Percentiles rank a stretch among this genome's conserved stretches.
Evolutionary conservation across 306 rosid genomes (phyloP).

Genomic region (Oxytropis ochrocephala): DNA sequence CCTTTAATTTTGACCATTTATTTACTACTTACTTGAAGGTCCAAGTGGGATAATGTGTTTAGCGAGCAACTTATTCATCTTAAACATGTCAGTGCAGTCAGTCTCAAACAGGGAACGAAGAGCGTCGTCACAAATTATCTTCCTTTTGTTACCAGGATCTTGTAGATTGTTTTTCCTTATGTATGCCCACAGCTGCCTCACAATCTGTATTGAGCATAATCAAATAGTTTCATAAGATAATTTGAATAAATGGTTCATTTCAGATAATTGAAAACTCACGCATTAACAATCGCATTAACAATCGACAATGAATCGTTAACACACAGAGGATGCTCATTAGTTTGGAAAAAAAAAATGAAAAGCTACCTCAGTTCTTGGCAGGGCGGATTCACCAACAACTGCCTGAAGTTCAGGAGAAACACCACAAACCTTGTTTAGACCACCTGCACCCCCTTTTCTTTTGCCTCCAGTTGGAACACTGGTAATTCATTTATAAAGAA

Average conservation of each 20-base stretch:
- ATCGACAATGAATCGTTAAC: neutral
- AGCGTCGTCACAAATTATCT: constrained; percentile 74
- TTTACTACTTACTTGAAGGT: constrained; percentile 46
- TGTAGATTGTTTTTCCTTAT: constrained; percentile 81
- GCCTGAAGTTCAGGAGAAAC: constrained; percentile 76
- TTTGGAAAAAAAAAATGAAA: neutral
- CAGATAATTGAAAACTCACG: neutral
- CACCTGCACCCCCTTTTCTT: constrained; percentile 75
- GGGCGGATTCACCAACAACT: constrained; percentile 61
- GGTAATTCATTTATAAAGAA: neutral
- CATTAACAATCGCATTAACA: neutral
- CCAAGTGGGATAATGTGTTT: constrained; percentile 70
- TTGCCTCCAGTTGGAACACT: constrained; percentile 52
- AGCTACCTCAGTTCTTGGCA: constrained; percentile 75
- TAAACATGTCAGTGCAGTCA: constrained; percentile 88
- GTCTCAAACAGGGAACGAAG: constrained; percentile 74
- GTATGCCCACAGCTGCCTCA: constrained; percentile 86
- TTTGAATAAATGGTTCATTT: neutral
- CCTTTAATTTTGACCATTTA: neutral
- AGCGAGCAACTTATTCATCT: constrained; percentile 82
- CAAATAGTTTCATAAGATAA: neutral
- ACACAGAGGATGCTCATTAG: neutral
- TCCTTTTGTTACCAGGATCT: constrained; percentile 79
- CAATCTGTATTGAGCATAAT: constrained; percentile 46
- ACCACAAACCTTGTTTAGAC: constrained; percentile 70